Conservation (phyloP, 2,329 filamentous ascomycete species). For the Fusarium chuoi region DNA sequence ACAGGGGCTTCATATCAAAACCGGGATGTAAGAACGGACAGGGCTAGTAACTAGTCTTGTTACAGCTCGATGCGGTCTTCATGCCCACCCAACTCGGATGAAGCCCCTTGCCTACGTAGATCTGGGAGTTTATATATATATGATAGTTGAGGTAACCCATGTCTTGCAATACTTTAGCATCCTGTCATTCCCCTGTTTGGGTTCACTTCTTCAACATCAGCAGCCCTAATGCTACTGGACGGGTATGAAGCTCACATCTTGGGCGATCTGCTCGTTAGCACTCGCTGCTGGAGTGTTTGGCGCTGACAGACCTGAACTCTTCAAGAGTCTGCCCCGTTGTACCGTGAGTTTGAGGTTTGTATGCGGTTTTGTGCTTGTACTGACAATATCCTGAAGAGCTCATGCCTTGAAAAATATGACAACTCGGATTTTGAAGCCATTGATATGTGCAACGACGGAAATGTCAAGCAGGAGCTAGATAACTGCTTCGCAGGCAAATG, state of each 20-base stretch:
- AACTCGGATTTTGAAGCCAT: not conserved
- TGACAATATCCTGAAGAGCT: not conserved
- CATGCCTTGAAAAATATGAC: constrained; percentile 14
- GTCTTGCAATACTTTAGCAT: not conserved
- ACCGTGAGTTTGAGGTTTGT: constrained; percentile 3
- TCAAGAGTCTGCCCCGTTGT: constrained; percentile 18
- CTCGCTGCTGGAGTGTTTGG: constrained; percentile 27
- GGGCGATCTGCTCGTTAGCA: constrained; percentile 29
- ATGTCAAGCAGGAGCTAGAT: constrained; percentile 6
- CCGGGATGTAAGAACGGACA: constrained; percentile 9
- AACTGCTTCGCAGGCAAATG: constrained; percentile 30
- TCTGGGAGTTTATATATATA: constrained; percentile 19
- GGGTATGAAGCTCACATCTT: constrained; percentile 35
- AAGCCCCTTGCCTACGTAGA: constrained; percentile 15
- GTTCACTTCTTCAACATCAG: not conserved
- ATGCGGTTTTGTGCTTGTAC: not conserved
- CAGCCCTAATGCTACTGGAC: constrained; percentile 29
- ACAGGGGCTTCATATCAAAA: constrained; percentile 16
- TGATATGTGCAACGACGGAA: constrained; percentile 25
- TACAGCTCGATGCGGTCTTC: constrained; percentile 19
- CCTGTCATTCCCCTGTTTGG: not conserved
- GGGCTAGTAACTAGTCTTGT: constrained; percentile 18
- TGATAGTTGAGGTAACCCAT: constrained; percentile 1
- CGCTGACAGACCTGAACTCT: constrained; percentile 17
- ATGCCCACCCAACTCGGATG: constrained; percentile 15